phyloP scores from a whole-genome alignment of 2,329 filamentous ascomycete species.

The Penicillium sp. region DNA sequence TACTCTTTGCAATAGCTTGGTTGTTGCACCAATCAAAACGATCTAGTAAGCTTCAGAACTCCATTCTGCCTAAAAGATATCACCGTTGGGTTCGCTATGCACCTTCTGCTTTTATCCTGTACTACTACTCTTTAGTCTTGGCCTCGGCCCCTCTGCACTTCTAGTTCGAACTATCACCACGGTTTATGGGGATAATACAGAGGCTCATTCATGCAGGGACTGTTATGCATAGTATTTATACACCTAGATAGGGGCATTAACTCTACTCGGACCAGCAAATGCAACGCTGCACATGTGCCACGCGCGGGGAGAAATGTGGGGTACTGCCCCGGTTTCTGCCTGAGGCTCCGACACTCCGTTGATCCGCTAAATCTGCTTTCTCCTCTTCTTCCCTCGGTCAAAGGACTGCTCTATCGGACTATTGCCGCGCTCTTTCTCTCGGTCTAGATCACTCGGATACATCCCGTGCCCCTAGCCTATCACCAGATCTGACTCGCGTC shows the following conservation, averaged over 20 bases:
- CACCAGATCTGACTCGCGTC: conserved; percentile 1
- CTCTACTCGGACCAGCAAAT: not conserved
- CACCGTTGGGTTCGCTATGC: not conserved
- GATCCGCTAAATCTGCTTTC: conserved; percentile 4
- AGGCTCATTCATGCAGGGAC: not conserved
- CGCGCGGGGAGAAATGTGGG: conserved; percentile 24
- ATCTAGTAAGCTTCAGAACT: not conserved
- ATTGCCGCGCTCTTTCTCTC: conserved; percentile 9
- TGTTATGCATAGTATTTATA: too few species aligned
- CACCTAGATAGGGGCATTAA: too few species aligned
- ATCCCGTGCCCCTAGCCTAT: not conserved
- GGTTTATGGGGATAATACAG: too few species aligned
- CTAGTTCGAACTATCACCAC: not conserved
- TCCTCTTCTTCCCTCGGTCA: conserved; percentile 13
- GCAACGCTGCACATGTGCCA: not conserved
- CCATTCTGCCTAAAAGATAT: not conserved
- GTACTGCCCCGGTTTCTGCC: conserved; percentile 22
- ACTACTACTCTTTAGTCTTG: not conserved
- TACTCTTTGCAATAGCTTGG: not conserved
- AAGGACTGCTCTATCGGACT: conserved; percentile 12
- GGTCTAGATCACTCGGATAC: conserved; percentile 1
- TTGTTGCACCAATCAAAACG: not conserved
- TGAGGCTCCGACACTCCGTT: conserved; percentile 9
- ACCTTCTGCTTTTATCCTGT: not conserved
- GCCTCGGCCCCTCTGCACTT: not conserved